Evolutionary conservation across 2,329 filamentous ascomycete species (phyloP), one percentile per base, ranked within the genome.

Genomic region (Colletotrichum musae): DNA sequence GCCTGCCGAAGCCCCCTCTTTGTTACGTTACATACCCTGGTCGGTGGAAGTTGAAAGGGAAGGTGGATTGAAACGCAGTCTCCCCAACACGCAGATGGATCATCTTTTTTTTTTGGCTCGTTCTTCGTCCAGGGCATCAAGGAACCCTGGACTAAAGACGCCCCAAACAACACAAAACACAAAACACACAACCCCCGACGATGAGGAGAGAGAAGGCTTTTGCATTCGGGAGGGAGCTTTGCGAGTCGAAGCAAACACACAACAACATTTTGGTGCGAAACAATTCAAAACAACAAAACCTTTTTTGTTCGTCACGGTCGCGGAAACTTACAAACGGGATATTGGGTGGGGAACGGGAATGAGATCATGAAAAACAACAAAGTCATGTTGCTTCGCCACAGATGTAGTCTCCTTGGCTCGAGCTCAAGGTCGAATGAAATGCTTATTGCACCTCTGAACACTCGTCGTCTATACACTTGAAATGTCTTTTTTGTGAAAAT

Each of bases 21-120:
- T 66, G 56, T 66, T 66, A 66, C 51, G 62, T 61, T 58, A 66
- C 67, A 69, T 69, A 69, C 67, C 67, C 67, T 60, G 63, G 67
- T 69, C 67, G 67, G 67, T 57, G 62, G 56, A 66, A 47, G 67
- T 47, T 52, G 62, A 57, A 60, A 69, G 51, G 67, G 51, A 21
- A 66, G 47, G 67, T 67, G 62, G 67, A 56, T 61, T 69, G 54
- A 56, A 60, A 56, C 51, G 51, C 67, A 69, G 67, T 69, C 66
- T 68, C 56, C 53, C 48, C 64, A 64, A 24, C 56, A 62, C 53
- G 58, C 54, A 63, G 64, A 70, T 68, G 58, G 68, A 68, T 68
- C 52, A 50, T 15, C 32, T n/a, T n/a, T n/a, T n/a, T n/a, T n/a
- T 50, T 47, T 28, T 68, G 58, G 68, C 63, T 68, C 57, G 62